Base-by-base conservation (phyloP, 2,329 filamentous ascomycete genomes). In the Aspergillus arachidicola region DNA sequence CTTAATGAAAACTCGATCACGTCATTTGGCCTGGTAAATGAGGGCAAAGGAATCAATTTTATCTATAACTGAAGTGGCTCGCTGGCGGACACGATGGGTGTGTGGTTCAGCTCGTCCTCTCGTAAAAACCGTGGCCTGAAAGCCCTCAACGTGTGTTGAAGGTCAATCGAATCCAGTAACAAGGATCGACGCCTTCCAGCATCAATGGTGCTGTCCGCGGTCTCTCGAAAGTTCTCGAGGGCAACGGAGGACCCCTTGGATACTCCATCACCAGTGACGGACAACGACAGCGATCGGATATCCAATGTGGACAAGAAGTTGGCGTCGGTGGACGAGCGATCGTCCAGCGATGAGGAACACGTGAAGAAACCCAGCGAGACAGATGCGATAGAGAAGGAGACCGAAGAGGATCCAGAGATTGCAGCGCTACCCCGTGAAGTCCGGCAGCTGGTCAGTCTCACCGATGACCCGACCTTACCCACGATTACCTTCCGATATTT, bases 401-500 rank as follows among this genome's bases (percentile, higher is more conserved):
- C 32, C 2, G 82, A 84, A 48, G 76, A 85, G n/a, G 80, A 85
- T 61, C 80, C 82, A 6, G 81, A 85, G 54, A 79, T 87, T 55
- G 80, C 75, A 56, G 82, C 86, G 58, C 80, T 89, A 16, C 85
- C 85, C 5, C 75, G 79, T 58, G 81, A 85, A 64, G 86, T 87
- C 16, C 83, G 86, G 48, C 81, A 84, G 28, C 80, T 87, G 48
- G 85, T 88, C 66, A 86, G 82, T 68, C 78, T 88, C 63, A 80
- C 82, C 23, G 86, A 89, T 69, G 85, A 88, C 68, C 80, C 85
- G 0, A 81, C 76, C 3, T 75, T 86, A 32, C 83, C 84, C 0
- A 86, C 84, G 14, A 76, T 88, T 26, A 88, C 86, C 1, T 88
- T 88, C 66, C 83, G 86, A 30, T 88, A 87, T 68, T 86, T 87